phyloP scores from a whole-genome alignment of 257 asterid species.

The Linaria vulgaris region DNA sequence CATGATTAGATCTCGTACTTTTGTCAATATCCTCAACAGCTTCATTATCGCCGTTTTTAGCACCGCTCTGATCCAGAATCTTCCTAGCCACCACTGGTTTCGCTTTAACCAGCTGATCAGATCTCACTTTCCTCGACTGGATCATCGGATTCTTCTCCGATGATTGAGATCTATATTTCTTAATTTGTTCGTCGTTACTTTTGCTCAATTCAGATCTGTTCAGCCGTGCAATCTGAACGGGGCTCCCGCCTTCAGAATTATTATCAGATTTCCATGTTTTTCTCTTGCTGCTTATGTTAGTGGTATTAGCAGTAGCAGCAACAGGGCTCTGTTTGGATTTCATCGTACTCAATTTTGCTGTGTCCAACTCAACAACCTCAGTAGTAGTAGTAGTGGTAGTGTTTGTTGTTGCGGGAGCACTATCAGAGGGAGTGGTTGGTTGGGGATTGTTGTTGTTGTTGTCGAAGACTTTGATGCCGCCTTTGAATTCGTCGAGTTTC shows the following conservation, averaged over 20 bases:
- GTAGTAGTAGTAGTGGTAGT: slow-evolving; percentile 1
- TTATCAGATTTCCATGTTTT: slow-evolving; percentile 76
- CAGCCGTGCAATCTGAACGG: slow-evolving; percentile 52
- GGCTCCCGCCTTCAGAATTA: slow-evolving; percentile 44
- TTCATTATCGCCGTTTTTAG: slow-evolving; percentile 13
- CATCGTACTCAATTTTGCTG: slow-evolving; percentile 27
- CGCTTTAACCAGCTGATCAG: slow-evolving; percentile 37
- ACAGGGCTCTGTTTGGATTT: slow-evolving; percentile 53
- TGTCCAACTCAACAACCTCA: slow-evolving; percentile 30
- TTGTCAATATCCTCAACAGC: slow-evolving; percentile 21
- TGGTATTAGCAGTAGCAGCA: too few relatives aligned
- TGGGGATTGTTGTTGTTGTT: slow-evolving; percentile 30
- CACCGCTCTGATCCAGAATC: slow-evolving; percentile 16
- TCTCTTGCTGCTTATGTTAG: slow-evolving; percentile 66
- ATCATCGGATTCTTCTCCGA: slow-evolving; percentile 22
- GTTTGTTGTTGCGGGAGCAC: slow-evolving; percentile 8
- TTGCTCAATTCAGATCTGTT: slow-evolving; percentile 59
- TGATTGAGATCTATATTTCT: slow-evolving; percentile 40
- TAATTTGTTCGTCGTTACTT: slow-evolving; percentile 39
- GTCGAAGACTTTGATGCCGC: slow-evolving; percentile 61
- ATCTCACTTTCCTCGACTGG: slow-evolving; percentile 39
- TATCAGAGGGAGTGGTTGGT: background rate
- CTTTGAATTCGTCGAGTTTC: slow-evolving; percentile 67
- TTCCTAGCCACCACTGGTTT: slow-evolving; percentile 22
- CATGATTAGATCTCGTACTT: slow-evolving; percentile 42